A percentile compares a stretch with the other conserved stretches of the same genome.
Conservation (phyloP, 2,329 filamentous ascomycete genomes). For the Ascochyta viciae-villosae region DNA sequence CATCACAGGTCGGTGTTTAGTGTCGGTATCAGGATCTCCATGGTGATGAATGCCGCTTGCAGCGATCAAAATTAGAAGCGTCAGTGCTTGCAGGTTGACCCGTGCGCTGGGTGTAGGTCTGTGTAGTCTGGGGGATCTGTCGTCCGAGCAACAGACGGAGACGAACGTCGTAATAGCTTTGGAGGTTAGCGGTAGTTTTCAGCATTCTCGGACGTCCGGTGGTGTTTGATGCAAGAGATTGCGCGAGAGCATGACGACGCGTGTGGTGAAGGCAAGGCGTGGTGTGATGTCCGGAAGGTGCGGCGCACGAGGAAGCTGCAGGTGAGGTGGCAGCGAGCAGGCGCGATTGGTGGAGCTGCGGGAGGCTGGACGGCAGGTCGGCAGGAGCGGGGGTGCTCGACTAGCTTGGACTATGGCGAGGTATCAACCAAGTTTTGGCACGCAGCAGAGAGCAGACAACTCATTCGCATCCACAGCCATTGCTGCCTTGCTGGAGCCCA, state of each 20-base stretch:
- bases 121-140: constrained; percentile 16
- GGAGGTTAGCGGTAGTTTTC: not conserved
- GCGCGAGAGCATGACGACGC: too few species aligned
- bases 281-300: not conserved
- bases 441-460: not conserved
- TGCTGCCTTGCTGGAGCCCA: not conserved
- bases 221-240: not conserved
- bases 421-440: not conserved
- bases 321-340: not conserved
- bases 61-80: not conserved
- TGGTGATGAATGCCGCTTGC: not conserved
- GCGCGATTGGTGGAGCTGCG: not conserved
- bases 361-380: constrained; percentile 4
- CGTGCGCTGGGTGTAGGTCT: constrained; percentile 3
- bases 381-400: constrained; percentile 1
- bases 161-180: constrained; percentile 5
- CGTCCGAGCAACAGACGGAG: constrained; percentile 9
- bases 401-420: not conserved
- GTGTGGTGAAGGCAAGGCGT: not conserved
- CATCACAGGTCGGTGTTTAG: too few species aligned
- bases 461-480: not conserved
- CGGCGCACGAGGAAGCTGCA: not conserved
- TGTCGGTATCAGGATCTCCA: not conserved
- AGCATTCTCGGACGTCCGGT: too few species aligned
- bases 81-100: constrained; percentile 12